Conservation (phyloP, 176 grass and related monocot genomes). For the Rhipidocladum racemiflorum region DNA sequence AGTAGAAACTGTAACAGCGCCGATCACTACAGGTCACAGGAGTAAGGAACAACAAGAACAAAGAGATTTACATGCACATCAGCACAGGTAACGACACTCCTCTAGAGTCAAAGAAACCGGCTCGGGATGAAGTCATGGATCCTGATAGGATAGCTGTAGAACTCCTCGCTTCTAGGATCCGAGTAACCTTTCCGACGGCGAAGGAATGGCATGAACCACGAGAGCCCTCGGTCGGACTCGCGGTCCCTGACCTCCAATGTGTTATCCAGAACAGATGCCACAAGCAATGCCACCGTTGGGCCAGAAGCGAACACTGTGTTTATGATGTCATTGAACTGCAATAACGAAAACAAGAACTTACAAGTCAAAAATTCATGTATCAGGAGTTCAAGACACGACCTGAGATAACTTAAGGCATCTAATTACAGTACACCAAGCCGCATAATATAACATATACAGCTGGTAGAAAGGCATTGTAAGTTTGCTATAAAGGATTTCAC, state of each 20-base stretch:
- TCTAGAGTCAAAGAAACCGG: constrained; percentile 38
- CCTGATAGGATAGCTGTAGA: constrained; percentile 83
- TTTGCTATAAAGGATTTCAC: background rate
- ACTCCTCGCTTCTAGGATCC: constrained; percentile 71
- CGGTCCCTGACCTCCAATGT: constrained; percentile 45
- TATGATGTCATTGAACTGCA: constrained; percentile 97
- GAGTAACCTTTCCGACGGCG: constrained; percentile 29
- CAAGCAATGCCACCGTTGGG: constrained; percentile 63
- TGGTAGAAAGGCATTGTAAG: background rate
- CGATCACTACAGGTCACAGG: constrained; percentile 26
- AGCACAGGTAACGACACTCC: constrained; percentile 6
- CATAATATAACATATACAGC: background rate
- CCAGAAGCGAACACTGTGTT: constrained; percentile 84
- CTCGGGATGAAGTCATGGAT: constrained; percentile 50
- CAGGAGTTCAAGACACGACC: background rate
- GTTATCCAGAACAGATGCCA: constrained; percentile 66
- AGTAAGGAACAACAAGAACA: constrained; percentile 37
- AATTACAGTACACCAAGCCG: background rate
- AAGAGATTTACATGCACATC: constrained; percentile 48
- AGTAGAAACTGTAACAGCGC: background rate
- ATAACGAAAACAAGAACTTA: background rate
- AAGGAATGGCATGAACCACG: constrained; percentile 72
- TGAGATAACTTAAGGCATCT: background rate
- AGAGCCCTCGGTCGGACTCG: constrained; percentile 63
- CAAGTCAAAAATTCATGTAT: background rate